Evolutionary conservation across 2,329 filamentous ascomycete species (phyloP).

Genomic region (Aspergillus clavatus): DNA sequence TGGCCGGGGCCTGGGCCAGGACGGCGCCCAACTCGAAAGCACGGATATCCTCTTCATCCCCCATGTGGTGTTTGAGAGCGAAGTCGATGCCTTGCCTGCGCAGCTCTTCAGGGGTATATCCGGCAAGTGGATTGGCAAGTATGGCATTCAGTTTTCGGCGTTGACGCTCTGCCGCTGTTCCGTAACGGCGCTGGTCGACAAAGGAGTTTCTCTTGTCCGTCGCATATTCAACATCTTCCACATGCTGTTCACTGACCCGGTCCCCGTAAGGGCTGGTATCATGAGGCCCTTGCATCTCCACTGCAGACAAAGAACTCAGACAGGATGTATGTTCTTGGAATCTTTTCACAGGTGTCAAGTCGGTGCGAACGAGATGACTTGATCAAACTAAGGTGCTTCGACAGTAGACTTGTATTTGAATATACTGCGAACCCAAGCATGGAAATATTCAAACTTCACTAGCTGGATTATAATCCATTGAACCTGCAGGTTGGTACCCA

Average conservation of each 20-base stretch:
- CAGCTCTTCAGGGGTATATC: conserved; percentile 48
- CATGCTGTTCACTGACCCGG: conserved; percentile 2
- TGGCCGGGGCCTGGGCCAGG: conserved; percentile 51
- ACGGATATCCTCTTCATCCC: conserved; percentile 52
- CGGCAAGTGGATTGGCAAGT: conserved; percentile 51
- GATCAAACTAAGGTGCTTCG: too few relatives aligned
- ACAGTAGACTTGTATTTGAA: too few relatives aligned
- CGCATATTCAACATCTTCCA: conserved; percentile 12
- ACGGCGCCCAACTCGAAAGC: conserved; percentile 58
- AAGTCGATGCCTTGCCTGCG: conserved; percentile 55
- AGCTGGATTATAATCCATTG: too few relatives aligned
- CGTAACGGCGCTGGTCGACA: conserved; percentile 20
- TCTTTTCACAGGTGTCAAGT: too few relatives aligned
- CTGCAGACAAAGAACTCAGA: neutral
- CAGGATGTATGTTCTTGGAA: neutral
- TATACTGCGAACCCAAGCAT: too few relatives aligned
- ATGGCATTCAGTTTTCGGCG: conserved; percentile 45
- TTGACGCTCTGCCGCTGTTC: conserved; percentile 37
- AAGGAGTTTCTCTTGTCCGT: conserved; percentile 14
- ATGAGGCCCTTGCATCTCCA: conserved; percentile 15
- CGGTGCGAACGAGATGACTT: too few relatives aligned
- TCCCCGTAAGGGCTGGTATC: conserved; percentile 4
- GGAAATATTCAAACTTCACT: too few relatives aligned
- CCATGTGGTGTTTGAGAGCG: conserved; percentile 52
- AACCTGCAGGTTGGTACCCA: too few relatives aligned